Conservation (phyloP, 2,329 filamentous ascomycete genomes). For the Exophiala spinifera region DNA sequence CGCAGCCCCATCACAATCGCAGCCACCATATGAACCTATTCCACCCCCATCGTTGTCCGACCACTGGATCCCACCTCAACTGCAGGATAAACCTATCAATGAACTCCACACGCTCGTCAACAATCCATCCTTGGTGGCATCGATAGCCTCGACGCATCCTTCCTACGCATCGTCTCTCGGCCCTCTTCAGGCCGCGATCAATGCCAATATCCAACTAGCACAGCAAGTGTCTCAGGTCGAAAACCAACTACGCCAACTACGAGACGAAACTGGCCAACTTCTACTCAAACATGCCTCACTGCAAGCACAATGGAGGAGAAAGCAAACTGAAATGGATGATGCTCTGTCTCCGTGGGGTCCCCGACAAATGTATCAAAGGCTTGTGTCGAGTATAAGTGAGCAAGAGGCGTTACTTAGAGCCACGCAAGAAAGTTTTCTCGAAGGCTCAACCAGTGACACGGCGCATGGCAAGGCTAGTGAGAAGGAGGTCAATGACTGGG, state of each 20-base stretch:
- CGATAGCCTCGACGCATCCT: constrained; percentile 74
- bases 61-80: constrained; percentile 21
- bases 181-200: constrained; percentile 62
- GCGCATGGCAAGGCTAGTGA: constrained; percentile 61
- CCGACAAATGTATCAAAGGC: constrained; percentile 76
- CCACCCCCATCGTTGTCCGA: constrained; percentile 20
- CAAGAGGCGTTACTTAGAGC: constrained; percentile 77
- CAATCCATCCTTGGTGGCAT: constrained; percentile 63
- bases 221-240: constrained; percentile 41
- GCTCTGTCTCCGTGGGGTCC: constrained; percentile 82
- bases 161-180: constrained; percentile 65
- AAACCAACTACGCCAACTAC: constrained; percentile 50
- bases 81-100: constrained; percentile 24
- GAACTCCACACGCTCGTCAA: constrained; percentile 75
- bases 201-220: constrained; percentile 70
- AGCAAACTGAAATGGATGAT: constrained; percentile 83
- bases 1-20: constrained; percentile 30
- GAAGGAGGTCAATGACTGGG: constrained; percentile 81
- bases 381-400: constrained; percentile 74
- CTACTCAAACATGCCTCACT: constrained; percentile 79
- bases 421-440: constrained; percentile 89
- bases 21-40: constrained; percentile 30
- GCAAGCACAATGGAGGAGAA: constrained; percentile 87
- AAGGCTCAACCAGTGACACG: constrained; percentile 46
- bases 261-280: constrained; percentile 72